Conservation (phyloP, 208 protist species). For the Acanthamoeba castellanii region DNA sequence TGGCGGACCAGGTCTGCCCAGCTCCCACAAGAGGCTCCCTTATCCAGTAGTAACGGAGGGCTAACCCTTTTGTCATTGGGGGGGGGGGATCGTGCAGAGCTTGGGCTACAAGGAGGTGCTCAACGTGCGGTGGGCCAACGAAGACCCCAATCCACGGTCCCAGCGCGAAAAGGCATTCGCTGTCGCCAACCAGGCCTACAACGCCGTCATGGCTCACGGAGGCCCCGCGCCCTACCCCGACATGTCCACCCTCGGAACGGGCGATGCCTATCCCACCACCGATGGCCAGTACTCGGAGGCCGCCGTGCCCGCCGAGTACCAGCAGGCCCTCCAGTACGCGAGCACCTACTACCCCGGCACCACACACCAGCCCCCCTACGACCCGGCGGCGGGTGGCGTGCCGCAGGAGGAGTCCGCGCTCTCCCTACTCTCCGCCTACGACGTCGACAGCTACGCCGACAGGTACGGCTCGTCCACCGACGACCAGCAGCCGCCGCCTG, state of each 20-base stretch:
- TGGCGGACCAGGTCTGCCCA: slow-evolving; percentile 79
- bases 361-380: not conserved
- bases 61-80: not conserved
- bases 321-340: not conserved
- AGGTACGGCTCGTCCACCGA: not conserved
- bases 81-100: slow-evolving; percentile 12
- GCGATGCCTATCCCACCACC: slow-evolving; percentile 30
- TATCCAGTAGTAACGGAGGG: not conserved
- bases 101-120: slow-evolving; percentile 38
- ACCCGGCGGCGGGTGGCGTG: not conserved
- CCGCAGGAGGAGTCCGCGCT: not conserved
- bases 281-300: slow-evolving; percentile 31
- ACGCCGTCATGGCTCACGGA: not conserved
- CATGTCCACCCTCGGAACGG: not conserved
- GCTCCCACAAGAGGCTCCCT: no score
- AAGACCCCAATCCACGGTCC: slow-evolving; percentile 77
- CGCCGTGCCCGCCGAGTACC: not conserved
- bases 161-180: not conserved
- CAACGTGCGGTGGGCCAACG: slow-evolving; percentile 84
- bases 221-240: slow-evolving; percentile 10
- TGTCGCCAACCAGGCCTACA: not conserved
- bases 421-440: not conserved
- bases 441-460: not conserved
- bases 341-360: not conserved
- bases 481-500: not conserved